phyloP scores from a whole-genome alignment of 2,329 filamentous ascomycete genomes.

The Clarireedia paspali region DNA sequence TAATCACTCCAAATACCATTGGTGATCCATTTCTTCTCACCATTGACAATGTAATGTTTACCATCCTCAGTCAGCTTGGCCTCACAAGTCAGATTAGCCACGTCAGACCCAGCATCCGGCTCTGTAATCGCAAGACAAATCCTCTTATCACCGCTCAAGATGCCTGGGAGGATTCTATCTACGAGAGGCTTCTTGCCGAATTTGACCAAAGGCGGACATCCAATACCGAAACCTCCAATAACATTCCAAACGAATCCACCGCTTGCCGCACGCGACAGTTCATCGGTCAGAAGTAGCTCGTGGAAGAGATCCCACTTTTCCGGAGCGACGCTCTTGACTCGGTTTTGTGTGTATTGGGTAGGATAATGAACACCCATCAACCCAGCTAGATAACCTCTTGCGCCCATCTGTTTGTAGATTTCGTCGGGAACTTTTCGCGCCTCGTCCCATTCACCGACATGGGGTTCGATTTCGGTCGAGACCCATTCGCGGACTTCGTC shows the following conservation, averaged over 20 bases:
- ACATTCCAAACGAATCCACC: slow-evolving; percentile 97
- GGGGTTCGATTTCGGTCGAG: slow-evolving; percentile 78
- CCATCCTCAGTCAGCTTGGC: slow-evolving; percentile 91
- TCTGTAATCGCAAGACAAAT: slow-evolving; percentile 98
- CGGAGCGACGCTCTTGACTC: slow-evolving; percentile 67
- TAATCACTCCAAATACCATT: slow-evolving; percentile 97
- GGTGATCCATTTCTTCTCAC: slow-evolving; percentile 99
- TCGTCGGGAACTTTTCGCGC: slow-evolving; percentile 78
- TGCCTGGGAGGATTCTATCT: slow-evolving; percentile 80
- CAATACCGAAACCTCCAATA: slow-evolving; percentile 94
- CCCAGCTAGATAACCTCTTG: slow-evolving; percentile 87
- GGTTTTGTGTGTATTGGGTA: slow-evolving; percentile 60
- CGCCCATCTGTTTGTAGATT: slow-evolving; percentile 94
- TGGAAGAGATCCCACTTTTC: slow-evolving; percentile 99
- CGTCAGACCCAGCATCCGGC: slow-evolving; percentile 89
- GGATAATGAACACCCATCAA: slow-evolving; percentile 81
- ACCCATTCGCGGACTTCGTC: slow-evolving; percentile 91
- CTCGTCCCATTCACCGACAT: slow-evolving; percentile 96
- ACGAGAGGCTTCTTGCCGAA: slow-evolving; percentile 33
- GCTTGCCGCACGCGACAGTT: slow-evolving; percentile 79
- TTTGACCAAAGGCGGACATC: slow-evolving; percentile 67
- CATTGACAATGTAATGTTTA: slow-evolving; percentile 99
- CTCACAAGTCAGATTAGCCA: slow-evolving; percentile 92
- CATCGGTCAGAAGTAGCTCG: slow-evolving; percentile 91
- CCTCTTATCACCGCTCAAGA: slow-evolving; percentile 87